Percentiles rank a stretch among this genome's conserved stretches.
Evolutionary conservation across 345 rosid genomes (phyloP).

Genomic region (Gossypium australe): DNA sequence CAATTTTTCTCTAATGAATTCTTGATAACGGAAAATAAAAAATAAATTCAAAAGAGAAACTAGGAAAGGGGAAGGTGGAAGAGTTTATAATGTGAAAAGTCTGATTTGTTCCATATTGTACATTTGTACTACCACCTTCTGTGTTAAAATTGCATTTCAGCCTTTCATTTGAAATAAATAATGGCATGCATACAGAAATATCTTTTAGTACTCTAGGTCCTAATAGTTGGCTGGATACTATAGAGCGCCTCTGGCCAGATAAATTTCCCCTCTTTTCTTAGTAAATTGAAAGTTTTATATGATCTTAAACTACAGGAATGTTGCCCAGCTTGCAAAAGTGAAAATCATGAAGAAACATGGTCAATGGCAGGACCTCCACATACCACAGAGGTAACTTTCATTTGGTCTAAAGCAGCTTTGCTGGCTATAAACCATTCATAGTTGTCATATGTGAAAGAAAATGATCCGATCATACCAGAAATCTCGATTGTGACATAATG

Average conservation of each 20-base stretch:
- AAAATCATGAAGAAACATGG: constrained; percentile 61
- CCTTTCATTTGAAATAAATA: not conserved
- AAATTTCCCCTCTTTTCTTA: not conserved
- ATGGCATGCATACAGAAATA: not conserved
- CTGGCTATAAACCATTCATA: not conserved
- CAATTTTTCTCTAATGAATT: not conserved
- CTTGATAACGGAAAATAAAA: not conserved
- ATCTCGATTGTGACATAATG: not conserved
- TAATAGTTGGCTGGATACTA: not conserved
- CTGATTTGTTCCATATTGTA: not conserved
- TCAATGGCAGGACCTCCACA: constrained; percentile 60
- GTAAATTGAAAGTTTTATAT: constrained; percentile 9
- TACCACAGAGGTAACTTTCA: constrained; percentile 51
- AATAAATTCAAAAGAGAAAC: not conserved
- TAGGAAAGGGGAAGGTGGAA: not conserved
- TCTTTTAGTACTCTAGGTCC: not conserved
- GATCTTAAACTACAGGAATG: constrained; percentile 50
- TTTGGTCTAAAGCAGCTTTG: not conserved
- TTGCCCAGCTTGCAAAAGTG: constrained; percentile 82
- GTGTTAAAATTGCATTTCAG: not conserved
- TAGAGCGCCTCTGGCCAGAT: not conserved
- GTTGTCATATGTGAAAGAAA: not conserved
- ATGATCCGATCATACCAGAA: not conserved
- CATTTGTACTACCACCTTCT: too few relatives aligned
- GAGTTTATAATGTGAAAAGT: not conserved